phyloP scores from a whole-genome alignment of 805 yeast genomes.

The Kuraishia hungarica region DNA sequence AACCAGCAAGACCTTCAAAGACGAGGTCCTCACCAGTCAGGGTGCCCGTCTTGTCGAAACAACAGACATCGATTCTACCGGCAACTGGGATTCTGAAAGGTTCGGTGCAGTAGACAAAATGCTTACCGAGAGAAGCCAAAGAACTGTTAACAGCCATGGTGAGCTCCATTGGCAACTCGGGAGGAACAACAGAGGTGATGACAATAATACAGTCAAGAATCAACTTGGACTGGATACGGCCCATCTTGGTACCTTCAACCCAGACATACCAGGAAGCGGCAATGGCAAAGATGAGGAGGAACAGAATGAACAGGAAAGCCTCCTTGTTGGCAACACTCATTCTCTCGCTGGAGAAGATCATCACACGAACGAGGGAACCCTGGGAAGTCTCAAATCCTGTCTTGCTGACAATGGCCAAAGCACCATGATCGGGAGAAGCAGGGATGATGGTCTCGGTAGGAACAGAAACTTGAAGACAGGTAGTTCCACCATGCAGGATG shows the following conservation, averaged over 20 bases:
- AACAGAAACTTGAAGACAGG: constrained; percentile 82
- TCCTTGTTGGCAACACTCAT: constrained; percentile 94
- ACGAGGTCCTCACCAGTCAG: constrained; percentile 94
- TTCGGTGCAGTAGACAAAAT: constrained; percentile 91
- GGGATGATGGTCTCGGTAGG: constrained; percentile 48
- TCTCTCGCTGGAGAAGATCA: constrained; percentile 95
- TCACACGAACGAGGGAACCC: constrained; percentile 93
- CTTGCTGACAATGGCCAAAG: constrained; percentile 79
- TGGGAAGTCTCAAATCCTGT: constrained; percentile 99
- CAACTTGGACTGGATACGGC: constrained; percentile 89
- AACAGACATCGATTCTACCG: constrained; percentile 96
- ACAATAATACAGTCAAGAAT: constrained; percentile 93
- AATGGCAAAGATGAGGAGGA: constrained; percentile 83
- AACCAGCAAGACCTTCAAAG: constrained; percentile 93
- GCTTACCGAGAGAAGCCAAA: constrained; percentile 77
- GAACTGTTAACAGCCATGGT: constrained; percentile 97
- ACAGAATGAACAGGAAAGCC: constrained; percentile 85
- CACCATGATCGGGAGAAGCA: constrained; percentile 85
- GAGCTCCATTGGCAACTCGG: constrained; percentile 97
- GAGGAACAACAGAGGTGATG: constrained; percentile 96
- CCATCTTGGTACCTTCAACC: constrained; percentile 95
- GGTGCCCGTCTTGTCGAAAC: constrained; percentile 98
- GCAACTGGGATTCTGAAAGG: constrained; percentile 98
- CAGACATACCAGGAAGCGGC: constrained; percentile 97
- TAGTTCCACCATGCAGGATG: constrained; percentile 90